Conservation (phyloP, 73 alveolate species). For the Paramecium sexaurelia region DNA sequence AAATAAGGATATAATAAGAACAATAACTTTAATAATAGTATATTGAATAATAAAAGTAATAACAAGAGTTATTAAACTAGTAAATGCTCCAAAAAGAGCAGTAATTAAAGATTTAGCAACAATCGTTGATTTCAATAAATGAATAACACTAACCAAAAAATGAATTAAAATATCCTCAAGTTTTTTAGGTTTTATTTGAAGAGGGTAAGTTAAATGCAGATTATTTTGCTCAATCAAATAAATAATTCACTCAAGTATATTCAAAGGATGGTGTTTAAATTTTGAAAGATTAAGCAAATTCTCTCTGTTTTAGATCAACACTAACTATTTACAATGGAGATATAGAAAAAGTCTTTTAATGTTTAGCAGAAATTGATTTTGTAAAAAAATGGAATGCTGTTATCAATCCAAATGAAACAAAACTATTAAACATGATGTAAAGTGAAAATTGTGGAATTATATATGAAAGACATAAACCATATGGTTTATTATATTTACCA, state of each 20-base stretch:
- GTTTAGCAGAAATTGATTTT: constrained; percentile 40
- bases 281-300: neutral
- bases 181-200: neutral
- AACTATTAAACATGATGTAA: constrained; percentile 40
- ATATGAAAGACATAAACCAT: constrained; percentile 61
- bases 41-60: neutral
- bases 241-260: neutral
- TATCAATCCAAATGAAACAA: constrained; percentile 7
- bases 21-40: neutral
- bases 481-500: constrained; percentile 60
- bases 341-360: constrained; percentile 14
- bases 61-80: neutral
- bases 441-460: constrained; percentile 56
- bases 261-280: constrained; percentile 6
- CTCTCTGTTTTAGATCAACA: constrained; percentile 2
- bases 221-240: neutral
- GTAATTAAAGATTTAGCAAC: neutral
- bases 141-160: neutral
- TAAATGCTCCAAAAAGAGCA: neutral
- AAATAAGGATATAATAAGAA: neutral
- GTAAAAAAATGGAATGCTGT: constrained; percentile 53
- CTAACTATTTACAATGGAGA: neutral
- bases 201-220: neutral
- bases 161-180: neutral
- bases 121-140: neutral